Percentiles rank a stretch among this genome's conserved stretches.
These are phyloP conservation scores for Rutidosis leptorrhynchoides DNA, from an alignment of 129 eudicot species.

Conservation along the genomic window DNA sequence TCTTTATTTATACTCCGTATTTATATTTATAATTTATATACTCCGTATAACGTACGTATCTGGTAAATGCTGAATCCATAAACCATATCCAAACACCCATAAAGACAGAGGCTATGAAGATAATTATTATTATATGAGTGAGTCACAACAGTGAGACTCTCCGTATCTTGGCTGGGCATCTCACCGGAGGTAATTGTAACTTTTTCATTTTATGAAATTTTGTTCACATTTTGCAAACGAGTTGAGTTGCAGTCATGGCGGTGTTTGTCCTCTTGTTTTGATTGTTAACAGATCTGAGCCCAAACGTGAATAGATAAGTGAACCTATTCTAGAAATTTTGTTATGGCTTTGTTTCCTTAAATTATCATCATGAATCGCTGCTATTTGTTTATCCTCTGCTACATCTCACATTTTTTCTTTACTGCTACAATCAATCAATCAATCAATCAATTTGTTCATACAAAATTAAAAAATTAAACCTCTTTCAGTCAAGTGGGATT, in stretches of 20 bases:
- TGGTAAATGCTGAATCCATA: background rate
- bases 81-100: background rate
- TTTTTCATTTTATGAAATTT: background rate
- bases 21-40: too few relatives aligned
- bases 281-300: slow-evolving; percentile 20
- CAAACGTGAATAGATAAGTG: too few relatives aligned
- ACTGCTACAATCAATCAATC: background rate
- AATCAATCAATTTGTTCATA: too few relatives aligned
- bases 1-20: too few relatives aligned
- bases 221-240: slow-evolving; percentile 16
- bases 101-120: too few relatives aligned
- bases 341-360: too few relatives aligned
- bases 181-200: slow-evolving; percentile 9
- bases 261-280: slow-evolving; percentile 21
- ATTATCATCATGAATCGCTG: too few relatives aligned
- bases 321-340: too few relatives aligned
- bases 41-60: background rate
- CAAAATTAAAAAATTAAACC: too few relatives aligned
- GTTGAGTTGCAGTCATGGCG: slow-evolving; percentile 41
- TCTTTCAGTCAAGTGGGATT: too few relatives aligned
- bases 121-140: slow-evolving; percentile 11
- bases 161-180: slow-evolving; percentile 41
- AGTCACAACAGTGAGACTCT: slow-evolving; percentile 2
- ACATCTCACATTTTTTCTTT: too few relatives aligned
- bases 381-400: too few relatives aligned